These are phyloP conservation scores for Lachancea waltii DNA, from an alignment of 805 yeast species.

Conservation along the genomic window DNA sequence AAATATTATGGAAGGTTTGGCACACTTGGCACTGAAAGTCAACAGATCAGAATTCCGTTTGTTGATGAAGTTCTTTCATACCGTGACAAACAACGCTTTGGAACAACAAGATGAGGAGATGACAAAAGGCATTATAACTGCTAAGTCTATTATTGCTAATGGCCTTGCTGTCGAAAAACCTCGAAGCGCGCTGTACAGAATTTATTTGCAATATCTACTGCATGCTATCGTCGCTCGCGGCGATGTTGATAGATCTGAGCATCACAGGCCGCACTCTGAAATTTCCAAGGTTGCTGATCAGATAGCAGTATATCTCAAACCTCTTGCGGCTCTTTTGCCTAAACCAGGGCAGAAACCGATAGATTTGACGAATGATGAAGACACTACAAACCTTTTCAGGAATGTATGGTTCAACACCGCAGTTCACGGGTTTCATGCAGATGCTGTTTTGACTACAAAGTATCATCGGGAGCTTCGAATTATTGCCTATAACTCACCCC, in stretches of 20 bases:
- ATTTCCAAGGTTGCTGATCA: slow-evolving; percentile 64
- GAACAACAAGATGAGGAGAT: slow-evolving; percentile 34
- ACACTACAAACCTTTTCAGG: slow-evolving; percentile 56
- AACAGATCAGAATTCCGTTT: slow-evolving; percentile 62
- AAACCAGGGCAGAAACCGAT: slow-evolving; percentile 41
- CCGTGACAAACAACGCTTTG: slow-evolving; percentile 42
- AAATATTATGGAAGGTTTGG: slow-evolving; percentile 53
- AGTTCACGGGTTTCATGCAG: slow-evolving; percentile 76
- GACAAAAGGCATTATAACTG: slow-evolving; percentile 39
- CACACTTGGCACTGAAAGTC: slow-evolving; percentile 53
- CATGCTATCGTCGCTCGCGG: slow-evolving; percentile 67
- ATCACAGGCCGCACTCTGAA: slow-evolving; percentile 71
- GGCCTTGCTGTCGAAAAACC: slow-evolving; percentile 26
- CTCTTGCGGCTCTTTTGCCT: slow-evolving; percentile 73
- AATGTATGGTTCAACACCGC: slow-evolving; percentile 93
- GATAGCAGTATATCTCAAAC: slow-evolving; percentile 57
- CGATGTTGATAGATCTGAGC: slow-evolving; percentile 67
- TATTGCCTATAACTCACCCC: slow-evolving; percentile 84
- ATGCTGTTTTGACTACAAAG: slow-evolving; percentile 47
- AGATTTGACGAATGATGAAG: slow-evolving; percentile 33
- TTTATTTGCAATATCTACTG: slow-evolving; percentile 61
- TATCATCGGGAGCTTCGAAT: slow-evolving; percentile 46
- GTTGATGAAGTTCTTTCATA: slow-evolving; percentile 52
- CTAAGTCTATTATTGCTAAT: slow-evolving; percentile 43
- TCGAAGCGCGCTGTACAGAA: slow-evolving; percentile 40